Evolutionary conservation across 2,329 filamentous ascomycete genomes (phyloP), one percentile per base, ranked within the genome.

Genomic region (Talaromyces sp.): DNA sequence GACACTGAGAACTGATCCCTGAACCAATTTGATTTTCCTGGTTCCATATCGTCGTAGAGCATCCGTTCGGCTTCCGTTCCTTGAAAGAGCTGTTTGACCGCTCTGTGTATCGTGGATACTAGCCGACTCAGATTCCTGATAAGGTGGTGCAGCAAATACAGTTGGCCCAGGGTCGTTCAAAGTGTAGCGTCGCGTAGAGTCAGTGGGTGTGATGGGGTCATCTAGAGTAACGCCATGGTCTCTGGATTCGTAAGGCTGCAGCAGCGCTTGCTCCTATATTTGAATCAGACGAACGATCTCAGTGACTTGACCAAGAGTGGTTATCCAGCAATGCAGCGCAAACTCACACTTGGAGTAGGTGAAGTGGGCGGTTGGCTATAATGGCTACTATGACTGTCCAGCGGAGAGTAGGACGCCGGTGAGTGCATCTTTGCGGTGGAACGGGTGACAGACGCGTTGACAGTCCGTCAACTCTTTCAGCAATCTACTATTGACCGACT

Each of bases 21-120:
- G 93, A 16, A 96, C 92, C 63, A 99, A 90, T 86, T 98, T 98
- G 79, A 99, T 91, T 81, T 97, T 98, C 79, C 95, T 87, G 63
- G 95, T 99, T 68, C 92, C 90, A 80, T 92, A 96, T 70, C 95
- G 91, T 81, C 93, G 93, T 71, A 99, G 83, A 42, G 75, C 79
- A 52, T 44, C 42, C 2, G 42, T 23, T 23, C 42, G 42, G 11
- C 42, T 44, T 44, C 42, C 42, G 5, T 23, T 23, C 21, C 42
- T 44, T 18, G 42, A 44, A 23, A 44, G 18, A 11, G 42, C 18
- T 23, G 42, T 44, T 23, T 44, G 42, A 44, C 18, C 42, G 18
- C 42, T 18, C 11, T 14, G 42, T 23, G 18, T 44, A 44, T 44
- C 18, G 23, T 23, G 42, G 3, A 44, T 44, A 11, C 42, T 44